Percentiles rank a stretch among this genome's conserved stretches.
Evolutionary conservation across 495 filamentous ascomycete species (phyloP).

Genomic region (Lasiosphaeris hirsuta): DNA sequence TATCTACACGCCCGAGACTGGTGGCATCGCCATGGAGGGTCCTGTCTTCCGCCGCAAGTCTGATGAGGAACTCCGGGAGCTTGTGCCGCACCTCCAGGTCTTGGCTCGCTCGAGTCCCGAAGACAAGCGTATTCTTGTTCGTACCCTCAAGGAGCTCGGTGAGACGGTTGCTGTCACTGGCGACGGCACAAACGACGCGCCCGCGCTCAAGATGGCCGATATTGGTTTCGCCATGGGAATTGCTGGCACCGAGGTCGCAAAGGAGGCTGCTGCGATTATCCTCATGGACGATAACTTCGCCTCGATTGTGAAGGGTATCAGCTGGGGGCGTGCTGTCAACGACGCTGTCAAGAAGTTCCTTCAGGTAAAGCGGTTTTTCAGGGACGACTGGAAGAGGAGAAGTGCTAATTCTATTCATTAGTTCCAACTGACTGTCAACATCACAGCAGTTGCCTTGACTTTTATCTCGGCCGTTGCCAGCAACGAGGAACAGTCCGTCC

Average conservation of each 20-base stretch:
- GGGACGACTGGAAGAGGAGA: not conserved
- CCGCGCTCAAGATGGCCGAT: slow-evolving; percentile 80
- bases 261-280: slow-evolving; percentile 88
- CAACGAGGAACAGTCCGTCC: slow-evolving; percentile 62
- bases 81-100: slow-evolving; percentile 74
- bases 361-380: slow-evolving; percentile 48
- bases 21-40: slow-evolving; percentile 80
- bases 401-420: slow-evolving; percentile 30
- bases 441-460: slow-evolving; percentile 78
- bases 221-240: slow-evolving; percentile 96
- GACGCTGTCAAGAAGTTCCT: slow-evolving; percentile 87
- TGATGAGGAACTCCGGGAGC: slow-evolving; percentile 62
- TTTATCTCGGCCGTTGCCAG: slow-evolving; percentile 79
- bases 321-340: slow-evolving; percentile 90
- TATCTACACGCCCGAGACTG: slow-evolving; percentile 70
- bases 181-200: slow-evolving; percentile 88
- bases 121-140: slow-evolving; percentile 78
- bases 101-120: slow-evolving; percentile 84
- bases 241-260: slow-evolving; percentile 84
- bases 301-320: slow-evolving; percentile 83
- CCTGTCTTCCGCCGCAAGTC: slow-evolving; percentile 75
- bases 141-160: slow-evolving; percentile 67
- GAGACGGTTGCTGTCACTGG: slow-evolving; percentile 84
- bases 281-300: slow-evolving; percentile 87
- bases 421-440: slow-evolving; percentile 90